A percentile compares a stretch with the other conserved stretches of the same genome.
Evolutionary conservation across 1,284 basidiomycete species (phyloP).

Genomic region (Polyporus tsugae): DNA sequence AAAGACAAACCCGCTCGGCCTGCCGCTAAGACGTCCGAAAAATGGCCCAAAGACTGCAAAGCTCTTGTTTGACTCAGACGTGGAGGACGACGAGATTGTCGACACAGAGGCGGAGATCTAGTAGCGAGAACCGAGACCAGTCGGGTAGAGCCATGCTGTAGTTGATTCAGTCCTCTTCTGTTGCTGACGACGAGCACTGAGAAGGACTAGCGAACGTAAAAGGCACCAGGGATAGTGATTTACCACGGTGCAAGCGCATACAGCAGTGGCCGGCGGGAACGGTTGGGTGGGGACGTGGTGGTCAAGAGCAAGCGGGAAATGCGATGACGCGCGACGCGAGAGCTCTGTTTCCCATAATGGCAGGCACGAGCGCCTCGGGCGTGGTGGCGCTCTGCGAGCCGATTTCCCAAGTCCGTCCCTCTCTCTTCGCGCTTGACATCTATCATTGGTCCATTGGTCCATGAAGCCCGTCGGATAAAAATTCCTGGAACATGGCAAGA

Average conservation of each 20-base stretch:
- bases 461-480: too few relatives aligned
- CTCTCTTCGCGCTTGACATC: background rate
- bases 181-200: too few relatives aligned
- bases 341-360: background rate
- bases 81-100: background rate
- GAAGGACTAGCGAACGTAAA: background rate
- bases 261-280: background rate
- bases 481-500: too few relatives aligned
- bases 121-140: background rate
- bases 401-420: background rate
- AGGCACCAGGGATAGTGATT: background rate
- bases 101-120: background rate
- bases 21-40: background rate
- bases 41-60: background rate
- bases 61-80: slow-evolving; percentile 4
- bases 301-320: background rate
- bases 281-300: background rate
- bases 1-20: background rate
- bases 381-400: background rate
- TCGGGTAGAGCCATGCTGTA: too few relatives aligned
- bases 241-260: background rate
- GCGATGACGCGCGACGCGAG: background rate
- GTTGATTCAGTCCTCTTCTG: background rate
- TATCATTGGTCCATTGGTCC: background rate
- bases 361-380: background rate